A percentile compares a stretch with the other conserved stretches of the same genome.
Evolutionary conservation across 2,329 filamentous ascomycete species (phyloP).

Genomic region (Cercospora zeae-maydis): DNA sequence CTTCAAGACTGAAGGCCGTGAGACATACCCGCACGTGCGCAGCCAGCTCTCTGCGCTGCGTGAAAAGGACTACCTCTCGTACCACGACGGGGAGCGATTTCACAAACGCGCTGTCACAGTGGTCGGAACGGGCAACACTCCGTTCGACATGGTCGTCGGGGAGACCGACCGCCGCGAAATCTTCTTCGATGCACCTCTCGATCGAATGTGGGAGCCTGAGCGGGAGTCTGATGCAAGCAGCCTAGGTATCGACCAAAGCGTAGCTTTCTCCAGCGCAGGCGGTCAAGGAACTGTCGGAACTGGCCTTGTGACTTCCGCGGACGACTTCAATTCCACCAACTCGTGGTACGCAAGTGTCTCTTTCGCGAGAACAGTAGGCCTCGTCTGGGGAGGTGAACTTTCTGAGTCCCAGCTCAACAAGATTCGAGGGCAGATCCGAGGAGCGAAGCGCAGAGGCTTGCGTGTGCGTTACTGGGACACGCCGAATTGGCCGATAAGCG

Average conservation of each 20-base stretch:
- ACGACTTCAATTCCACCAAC: conserved; percentile 53
- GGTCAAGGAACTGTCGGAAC: conserved; percentile 44
- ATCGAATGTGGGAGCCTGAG: conserved; percentile 16
- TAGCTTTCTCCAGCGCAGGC: conserved; percentile 26
- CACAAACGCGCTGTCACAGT: conserved; percentile 60
- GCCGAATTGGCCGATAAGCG: conserved; percentile 52
- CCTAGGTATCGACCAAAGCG: neutral
- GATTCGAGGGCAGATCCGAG: conserved; percentile 51
- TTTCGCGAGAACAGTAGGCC: conserved; percentile 53
- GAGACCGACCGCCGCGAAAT: conserved; percentile 56
- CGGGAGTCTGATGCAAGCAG: conserved; percentile 1
- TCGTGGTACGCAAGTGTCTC: conserved; percentile 64
- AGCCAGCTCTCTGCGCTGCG: conserved; percentile 58
- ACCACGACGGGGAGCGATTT: conserved; percentile 50
- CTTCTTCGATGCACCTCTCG: conserved; percentile 36
- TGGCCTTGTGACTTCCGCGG: conserved; percentile 34
- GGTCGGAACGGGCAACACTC: conserved; percentile 64
- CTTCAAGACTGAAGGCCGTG: conserved; percentile 58
- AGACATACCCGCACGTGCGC: conserved; percentile 53
- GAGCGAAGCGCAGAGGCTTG: conserved; percentile 51
- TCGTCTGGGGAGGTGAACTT: conserved; percentile 47
- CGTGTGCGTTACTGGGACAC: conserved; percentile 57
- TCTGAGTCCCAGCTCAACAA: conserved; percentile 44
- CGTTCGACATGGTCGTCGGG: conserved; percentile 54
- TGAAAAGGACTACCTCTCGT: conserved; percentile 50